These are phyloP conservation scores for Darksidea phi DNA, from an alignment of 495 filamentous ascomycete species.

Conservation along the genomic window DNA sequence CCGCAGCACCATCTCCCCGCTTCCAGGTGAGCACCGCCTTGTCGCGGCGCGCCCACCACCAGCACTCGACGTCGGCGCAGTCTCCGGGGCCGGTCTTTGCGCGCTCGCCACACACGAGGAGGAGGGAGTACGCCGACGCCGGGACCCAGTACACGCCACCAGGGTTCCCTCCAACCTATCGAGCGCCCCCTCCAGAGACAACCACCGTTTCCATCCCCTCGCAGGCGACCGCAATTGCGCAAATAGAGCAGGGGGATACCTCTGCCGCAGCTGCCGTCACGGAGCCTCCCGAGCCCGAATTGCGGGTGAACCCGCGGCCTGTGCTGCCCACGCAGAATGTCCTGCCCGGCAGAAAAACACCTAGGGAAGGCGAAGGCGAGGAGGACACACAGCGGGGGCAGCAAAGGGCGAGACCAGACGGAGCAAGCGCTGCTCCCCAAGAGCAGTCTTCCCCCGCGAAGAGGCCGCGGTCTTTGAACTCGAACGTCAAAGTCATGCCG, in stretches of 20 bases:
- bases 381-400: slow-evolving; percentile 7
- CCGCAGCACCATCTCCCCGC: slow-evolving; percentile 18
- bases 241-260: slow-evolving; percentile 33
- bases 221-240: neutral
- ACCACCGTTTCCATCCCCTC: slow-evolving; percentile 4
- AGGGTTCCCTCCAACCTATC: slow-evolving; percentile 40
- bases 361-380: slow-evolving; percentile 6
- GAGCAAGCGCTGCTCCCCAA: slow-evolving; percentile 6
- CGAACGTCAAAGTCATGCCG: slow-evolving; percentile 65
- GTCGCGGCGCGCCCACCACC: slow-evolving; percentile 5
- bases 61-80: neutral
- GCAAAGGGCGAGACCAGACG: neutral
- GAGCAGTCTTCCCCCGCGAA: slow-evolving; percentile 34
- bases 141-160: slow-evolving; percentile 45
- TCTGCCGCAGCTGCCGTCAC: slow-evolving; percentile 28
- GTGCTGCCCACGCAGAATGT: neutral
- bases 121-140: slow-evolving; percentile 35
- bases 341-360: neutral
- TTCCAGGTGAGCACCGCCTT: slow-evolving; percentile 27
- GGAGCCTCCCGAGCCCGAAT: slow-evolving; percentile 33
- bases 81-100: slow-evolving; percentile 19
- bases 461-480: slow-evolving; percentile 32
- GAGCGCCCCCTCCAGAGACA: neutral
- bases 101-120: slow-evolving; percentile 27
- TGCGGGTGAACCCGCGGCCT: slow-evolving; percentile 32